Conservation (phyloP, 73 alveolate species). For the Blepharisma japonicum region DNA sequence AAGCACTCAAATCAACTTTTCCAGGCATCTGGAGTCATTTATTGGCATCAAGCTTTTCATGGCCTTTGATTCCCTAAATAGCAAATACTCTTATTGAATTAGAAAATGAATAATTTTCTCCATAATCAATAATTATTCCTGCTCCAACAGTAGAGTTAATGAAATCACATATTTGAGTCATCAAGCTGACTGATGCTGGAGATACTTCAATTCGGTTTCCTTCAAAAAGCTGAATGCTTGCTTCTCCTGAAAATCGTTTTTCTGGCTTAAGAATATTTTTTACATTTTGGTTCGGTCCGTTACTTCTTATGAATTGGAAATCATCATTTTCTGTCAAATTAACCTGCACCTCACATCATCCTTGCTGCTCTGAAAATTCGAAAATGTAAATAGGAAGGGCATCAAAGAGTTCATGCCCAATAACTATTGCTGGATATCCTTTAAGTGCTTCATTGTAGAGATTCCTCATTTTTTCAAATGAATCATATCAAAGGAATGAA, state of each 20-base stretch:
- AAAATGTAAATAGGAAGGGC: slow-evolving; percentile 81
- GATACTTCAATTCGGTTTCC: slow-evolving; percentile 78
- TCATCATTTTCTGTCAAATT: slow-evolving; percentile 37
- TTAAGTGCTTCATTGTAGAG: not conserved
- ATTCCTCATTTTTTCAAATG: slow-evolving; percentile 29
- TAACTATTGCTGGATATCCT: slow-evolving; percentile 60
- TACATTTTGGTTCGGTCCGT: slow-evolving; percentile 59
- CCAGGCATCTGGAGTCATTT: slow-evolving; percentile 73
- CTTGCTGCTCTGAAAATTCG: slow-evolving; percentile 30
- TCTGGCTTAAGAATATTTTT: slow-evolving; percentile 71
- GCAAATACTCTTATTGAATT: slow-evolving; percentile 39
- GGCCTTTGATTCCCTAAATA: slow-evolving; percentile 68
- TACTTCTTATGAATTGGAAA: slow-evolving; percentile 42
- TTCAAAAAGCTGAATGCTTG: slow-evolving; percentile 40
- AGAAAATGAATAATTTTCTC: slow-evolving; percentile 79
- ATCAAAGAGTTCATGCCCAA: slow-evolving; percentile 92
- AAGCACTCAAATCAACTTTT: slow-evolving; percentile 74
- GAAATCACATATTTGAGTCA: slow-evolving; percentile 51
- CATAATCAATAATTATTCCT: slow-evolving; percentile 79
- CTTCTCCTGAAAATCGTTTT: slow-evolving; percentile 61
- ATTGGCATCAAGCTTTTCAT: slow-evolving; percentile 53
- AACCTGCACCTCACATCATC: slow-evolving; percentile 71
- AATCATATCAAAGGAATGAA: slow-evolving; percentile 18
- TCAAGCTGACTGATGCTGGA: slow-evolving; percentile 54
- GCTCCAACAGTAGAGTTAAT: slow-evolving; percentile 58